Evolutionary conservation across 805 yeast genomes (phyloP), one percentile per base, ranked within the genome.

Genomic region (Yarrowia sp.): DNA sequence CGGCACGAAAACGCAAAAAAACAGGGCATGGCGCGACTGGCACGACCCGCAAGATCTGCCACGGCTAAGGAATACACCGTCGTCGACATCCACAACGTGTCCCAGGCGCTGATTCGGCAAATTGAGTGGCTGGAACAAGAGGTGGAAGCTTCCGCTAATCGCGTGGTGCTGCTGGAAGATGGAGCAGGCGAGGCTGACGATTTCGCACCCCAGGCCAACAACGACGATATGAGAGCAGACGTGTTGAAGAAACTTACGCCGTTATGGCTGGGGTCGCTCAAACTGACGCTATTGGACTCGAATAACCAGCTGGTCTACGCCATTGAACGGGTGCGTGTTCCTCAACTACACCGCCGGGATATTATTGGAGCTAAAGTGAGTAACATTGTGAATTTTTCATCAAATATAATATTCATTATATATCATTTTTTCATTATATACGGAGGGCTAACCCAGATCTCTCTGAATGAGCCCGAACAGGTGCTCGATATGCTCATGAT

Each of bases 91-190:
- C 50, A 66, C 42, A 68, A 72, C 63, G 71, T 75, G 42, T 65
- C 74, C 20, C 67, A 53, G 19, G 75, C 79, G 64, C 74, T 74
- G 65, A 74, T 72, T 67, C 73, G 72, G 68, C 76, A 75, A 70
- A 71, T 77, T 12, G 71, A 71, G n/a, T 30, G 39, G 38, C 34
- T 70, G 15, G 66, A 49, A 17, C 56, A 43, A 15, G 63, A 58
- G 34, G 56, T 49, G 19, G 66, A 69, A 24, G 68, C 55, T 9
- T 36, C 69, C 5, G 38, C 68, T 13, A 60, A 58, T 19, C 60
- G 68, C 24, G 44, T 63, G 30, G 44, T 53, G 34, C 39, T 24
- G n/a, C 68, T 38, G 15, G 68, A 43, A 30, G 56, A 49, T n/a
- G 66, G 36, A 19, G 36, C 19, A 24, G 24, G n/a, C 42, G 47